Evolutionary conservation across 495 filamentous ascomycete species (phyloP), one percentile per base, ranked within the genome.

Genomic region (Hyaloscypha hepaticicola): DNA sequence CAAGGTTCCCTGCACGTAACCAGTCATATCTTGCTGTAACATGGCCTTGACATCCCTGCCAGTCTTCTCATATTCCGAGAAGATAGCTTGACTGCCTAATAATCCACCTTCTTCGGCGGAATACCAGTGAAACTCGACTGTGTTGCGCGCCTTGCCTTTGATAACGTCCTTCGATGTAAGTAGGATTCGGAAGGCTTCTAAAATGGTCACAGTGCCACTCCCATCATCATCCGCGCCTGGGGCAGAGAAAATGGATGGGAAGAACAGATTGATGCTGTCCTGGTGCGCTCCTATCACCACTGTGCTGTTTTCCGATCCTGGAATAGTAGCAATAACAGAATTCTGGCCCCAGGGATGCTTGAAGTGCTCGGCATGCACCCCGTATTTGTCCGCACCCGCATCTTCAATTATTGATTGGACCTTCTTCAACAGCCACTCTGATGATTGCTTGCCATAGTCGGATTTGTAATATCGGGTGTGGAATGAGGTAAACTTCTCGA

Each of bases 21-120:
- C 95, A 1, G 95, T 98, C 95, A 98, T 99, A 74, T 99, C 95
- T 75, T 99, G 95, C 80, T 99, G 96, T 51, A 99, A 82, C 95
- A 99, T 98, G 26, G 95, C 95, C 77, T 93, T 95, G 72, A 99
- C 82, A 66, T 96, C 87, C 22, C 88, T 80, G 27, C 82, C 80
- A 25, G 85, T 71, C 72, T 87, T 87, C 75, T 91, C 90, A 72
- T 99, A 99, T n/a, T 80, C 75, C 14, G 84, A 80, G 77, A 96
- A 98, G 74, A 99, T 88, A 31, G 69, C 69, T 51, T 72, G 69
- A 55, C 66, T 69, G 25, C 90, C 90, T 8, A 97, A 83, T 65
- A 98, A 79, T 33, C 94, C 94, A 21, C 91, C 92, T 74, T 97
- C 94, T 72, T 98, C 94, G 0, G 91, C 94, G 14, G 86, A 88